Evolutionary conservation across 2,329 filamentous ascomycete species (phyloP), one percentile per base, ranked within the genome.

Genomic region (Hirsutella thompsonii): DNA sequence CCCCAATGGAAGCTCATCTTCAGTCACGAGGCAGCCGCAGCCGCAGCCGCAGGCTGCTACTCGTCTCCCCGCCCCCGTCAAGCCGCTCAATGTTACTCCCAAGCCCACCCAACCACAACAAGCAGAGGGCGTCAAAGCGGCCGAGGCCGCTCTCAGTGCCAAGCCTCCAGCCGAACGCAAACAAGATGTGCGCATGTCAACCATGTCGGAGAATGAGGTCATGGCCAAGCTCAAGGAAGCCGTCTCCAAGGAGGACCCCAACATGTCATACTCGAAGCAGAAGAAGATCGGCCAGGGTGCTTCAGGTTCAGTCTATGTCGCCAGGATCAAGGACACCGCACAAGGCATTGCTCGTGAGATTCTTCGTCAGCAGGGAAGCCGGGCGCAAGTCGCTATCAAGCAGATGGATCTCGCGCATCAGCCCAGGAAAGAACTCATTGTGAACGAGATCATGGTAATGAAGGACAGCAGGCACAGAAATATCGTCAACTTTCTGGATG

Each of bases 391-490:
- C 46, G 92, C 92, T 34, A 98, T 98, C 59, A 98, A 98, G 69
- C 92, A 98, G 67, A 98, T 98, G 92, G 92, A 98, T 66, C 76
- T 98, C 42, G 87, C 90, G 39, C 92, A 94, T 57, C 92, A 98
- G 62, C 92, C 92, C 37, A 76, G 92, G 44, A 98, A 98, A 70
- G 92, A 98, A 64, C 69, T 98, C 55, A 98, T 98, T 56, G 92
- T 98, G 40, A 98, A 98, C 61, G 92, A 98, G 58, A 98, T 98
- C 56, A 93, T 98, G 68, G 92, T 98, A 45, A 98, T 98, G 92
- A 95, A 96, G 68, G 92, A 98, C 66, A 94, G 87, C 69, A 85
- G 89, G 59, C 92, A 98, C 62, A 81, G 83, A 46, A 98, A 98
- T 63, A 98, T 98, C 68, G 92, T 98, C 63, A 98, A 98, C 66